Conservation (phyloP, 176 grass and related monocot species). For the Phoenix roebelenii region DNA sequence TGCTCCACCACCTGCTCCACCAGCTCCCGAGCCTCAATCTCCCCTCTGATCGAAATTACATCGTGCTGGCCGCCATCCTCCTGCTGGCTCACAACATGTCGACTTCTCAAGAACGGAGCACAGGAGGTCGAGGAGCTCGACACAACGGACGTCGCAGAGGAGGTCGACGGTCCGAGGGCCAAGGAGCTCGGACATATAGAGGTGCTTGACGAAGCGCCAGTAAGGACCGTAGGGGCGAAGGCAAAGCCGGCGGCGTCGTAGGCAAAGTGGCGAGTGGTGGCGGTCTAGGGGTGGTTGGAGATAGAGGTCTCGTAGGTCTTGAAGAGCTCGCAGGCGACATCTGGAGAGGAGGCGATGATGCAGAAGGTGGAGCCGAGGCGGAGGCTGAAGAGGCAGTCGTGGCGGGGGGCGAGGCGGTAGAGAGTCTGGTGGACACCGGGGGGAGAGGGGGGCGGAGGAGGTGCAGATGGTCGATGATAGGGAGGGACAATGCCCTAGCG, state of each 20-base stretch:
- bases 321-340: conserved; percentile 25
- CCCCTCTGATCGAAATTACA: conserved; percentile 1
- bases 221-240: conserved; percentile 54
- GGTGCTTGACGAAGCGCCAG: conserved; percentile 56
- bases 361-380: conserved; percentile 44
- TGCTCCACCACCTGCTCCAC: conserved; percentile 47
- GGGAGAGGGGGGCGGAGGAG: conserved; percentile 18
- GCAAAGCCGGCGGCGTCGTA: conserved; percentile 43
- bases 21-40: conserved; percentile 31
- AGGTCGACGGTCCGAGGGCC: conserved; percentile 40
- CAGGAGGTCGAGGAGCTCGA: conserved; percentile 32
- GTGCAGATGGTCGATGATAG: conserved; percentile 46
- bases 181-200: conserved; percentile 61
- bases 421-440: conserved; percentile 41
- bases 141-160: conserved; percentile 32
- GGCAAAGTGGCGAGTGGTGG: conserved; percentile 31
- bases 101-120: conserved; percentile 1
- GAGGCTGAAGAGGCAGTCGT: conserved; percentile 39
- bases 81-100: neutral
- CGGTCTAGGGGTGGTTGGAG: conserved; percentile 33
- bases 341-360: conserved; percentile 28
- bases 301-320: conserved; percentile 30
- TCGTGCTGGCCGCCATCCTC: conserved; percentile 34
- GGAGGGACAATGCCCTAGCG: conserved; percentile 25
- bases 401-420: conserved; percentile 16